Base-by-base conservation (phyloP, 2,329 filamentous ascomycete genomes). In the Ophioceras dolichostomum region DNA sequence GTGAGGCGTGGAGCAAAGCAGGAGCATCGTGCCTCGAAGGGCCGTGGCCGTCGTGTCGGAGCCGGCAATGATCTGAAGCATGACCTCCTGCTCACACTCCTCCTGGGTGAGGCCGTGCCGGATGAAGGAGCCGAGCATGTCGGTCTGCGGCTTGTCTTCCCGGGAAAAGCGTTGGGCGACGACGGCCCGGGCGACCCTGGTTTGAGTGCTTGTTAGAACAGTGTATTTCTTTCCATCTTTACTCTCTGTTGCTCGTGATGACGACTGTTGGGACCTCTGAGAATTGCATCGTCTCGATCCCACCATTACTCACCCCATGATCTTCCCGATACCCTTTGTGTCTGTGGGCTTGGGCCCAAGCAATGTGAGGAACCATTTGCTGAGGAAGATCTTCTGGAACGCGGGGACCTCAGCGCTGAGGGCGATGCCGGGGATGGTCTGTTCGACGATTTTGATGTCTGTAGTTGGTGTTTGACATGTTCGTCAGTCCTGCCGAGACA, bases 21-120 rank as follows among this genome's bases (percentile, higher is more conserved):
- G 61, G 17, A 73, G 58, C 37, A 74, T 41, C 4, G 62, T 68
- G 20, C 59, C 54, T 0, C 70, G 63, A 3, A 75, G 57, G 1
- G 62, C 59, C 1, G 61, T 66, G 0, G 70, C 65, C 0, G 69
- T 70, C 5, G 68, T 73, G 43, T 76, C 71, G 2, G 67, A 67
- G 16, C 46, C 54, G 29, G 43, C 53, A 19, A 41, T 38, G 34
- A 52, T 52, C 36, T 54, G 49, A 24, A 58, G 48, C 3, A 53
- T 39, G 1, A 42, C 43, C 40, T 59, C 56, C 1, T 46, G 47
- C 22, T 54, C 48, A 26, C 51, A 55, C 38, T 57, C 44, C 2
- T 34, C 13, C 28, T 51, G 45, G 0, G 47, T 47, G 12, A 59
- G 41, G 4, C 56, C 56, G 22, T 54, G 45, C 7, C 51, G 47